Evolutionary conservation across 208 protist genomes (phyloP), one percentile per base, ranked within the genome.

Genomic region (Wallacemonas sp.): DNA sequence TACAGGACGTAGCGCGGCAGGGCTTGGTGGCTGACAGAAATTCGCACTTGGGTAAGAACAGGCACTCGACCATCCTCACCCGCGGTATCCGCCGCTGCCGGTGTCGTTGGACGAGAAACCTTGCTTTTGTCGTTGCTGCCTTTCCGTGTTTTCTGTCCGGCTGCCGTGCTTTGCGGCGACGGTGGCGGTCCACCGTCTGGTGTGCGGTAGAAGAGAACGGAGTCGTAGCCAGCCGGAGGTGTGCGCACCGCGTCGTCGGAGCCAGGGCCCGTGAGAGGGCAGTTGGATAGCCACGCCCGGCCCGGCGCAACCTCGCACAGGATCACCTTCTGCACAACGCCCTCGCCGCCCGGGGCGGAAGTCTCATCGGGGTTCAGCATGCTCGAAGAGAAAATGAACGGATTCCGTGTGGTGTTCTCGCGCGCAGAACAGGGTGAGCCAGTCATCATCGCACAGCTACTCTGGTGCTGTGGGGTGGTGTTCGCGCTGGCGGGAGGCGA

Each of bases 1-100:
- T 73, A 81, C 33, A 92, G 68, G 9, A 92, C 53, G 48, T 92
- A 92, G 27, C 86, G 82, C 4, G 86, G 78, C 15, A 92, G 64
- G 0, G 86, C 86, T 69, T 89, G 83, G 45, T 87, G 74, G 65
- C 84, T 85, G 57, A 62, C 57, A 10, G 44, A 53, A 0, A 92
- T 68, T 33, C 72, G 68, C 54, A 92, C 61, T 66, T 79, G 71
- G 45, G 44, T 60, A 32, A 72, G 15, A 22, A 68, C 53, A 17
- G 66, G 19, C 1, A 55, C 21, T 6, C 66, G 15, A 10, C 71
- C 50, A 22, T 66, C 65, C 8, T n/a, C 64, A 34, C 24, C 42
- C 4, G 37, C 46, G 38, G 55, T 61, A n/a, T 19, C 22, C 33
- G 50, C 5, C 27, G 38, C 38, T 55, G 39, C 2, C 22, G 36